Evolutionary conservation across 2,329 filamentous ascomycete genomes (phyloP).

Genomic region (Nemania serpens): DNA sequence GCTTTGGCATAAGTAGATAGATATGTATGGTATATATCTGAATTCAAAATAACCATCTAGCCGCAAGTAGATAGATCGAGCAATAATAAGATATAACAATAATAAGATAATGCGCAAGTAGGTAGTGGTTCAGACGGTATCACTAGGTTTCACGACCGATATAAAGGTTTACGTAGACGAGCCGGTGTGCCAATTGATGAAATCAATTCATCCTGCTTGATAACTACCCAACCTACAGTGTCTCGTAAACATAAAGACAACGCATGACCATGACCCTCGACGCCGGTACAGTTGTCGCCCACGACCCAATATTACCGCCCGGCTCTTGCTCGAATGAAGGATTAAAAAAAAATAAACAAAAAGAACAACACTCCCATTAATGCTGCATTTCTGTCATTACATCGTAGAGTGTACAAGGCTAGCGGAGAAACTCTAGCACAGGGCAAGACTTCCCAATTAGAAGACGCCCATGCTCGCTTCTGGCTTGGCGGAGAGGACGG

Average conservation of each 20-base stretch:
- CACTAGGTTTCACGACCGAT: background rate
- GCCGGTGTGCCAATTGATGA: too few species aligned
- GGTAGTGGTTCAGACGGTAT: too few species aligned
- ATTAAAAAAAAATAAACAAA: too few species aligned
- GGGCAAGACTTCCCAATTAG: conserved; percentile 18
- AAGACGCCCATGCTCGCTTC: conserved; percentile 39
- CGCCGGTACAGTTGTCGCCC: conserved; percentile 12
- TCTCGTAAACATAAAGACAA: background rate
- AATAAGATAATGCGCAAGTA: too few species aligned
- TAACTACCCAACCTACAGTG: background rate
- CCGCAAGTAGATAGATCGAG: too few species aligned
- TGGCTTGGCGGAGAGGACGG: conserved; percentile 65
- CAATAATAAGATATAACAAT: too few species aligned
- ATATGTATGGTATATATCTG: too few species aligned
- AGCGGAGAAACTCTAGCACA: conserved; percentile 7
- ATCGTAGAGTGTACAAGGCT: conserved; percentile 26
- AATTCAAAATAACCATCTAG: too few species aligned
- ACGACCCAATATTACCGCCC: conserved; percentile 11
- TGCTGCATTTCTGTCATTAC: conserved; percentile 23
- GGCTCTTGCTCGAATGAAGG: conserved; percentile 1
- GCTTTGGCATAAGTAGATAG: background rate
- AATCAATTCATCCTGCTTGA: background rate
- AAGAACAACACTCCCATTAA: conserved; percentile 13
- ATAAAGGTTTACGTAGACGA: too few species aligned
- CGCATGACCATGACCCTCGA: background rate